These are phyloP conservation scores for Groenewaldozyma auringiensis DNA, from an alignment of 1,139 yeast genomes.

Conservation along the genomic window DNA sequence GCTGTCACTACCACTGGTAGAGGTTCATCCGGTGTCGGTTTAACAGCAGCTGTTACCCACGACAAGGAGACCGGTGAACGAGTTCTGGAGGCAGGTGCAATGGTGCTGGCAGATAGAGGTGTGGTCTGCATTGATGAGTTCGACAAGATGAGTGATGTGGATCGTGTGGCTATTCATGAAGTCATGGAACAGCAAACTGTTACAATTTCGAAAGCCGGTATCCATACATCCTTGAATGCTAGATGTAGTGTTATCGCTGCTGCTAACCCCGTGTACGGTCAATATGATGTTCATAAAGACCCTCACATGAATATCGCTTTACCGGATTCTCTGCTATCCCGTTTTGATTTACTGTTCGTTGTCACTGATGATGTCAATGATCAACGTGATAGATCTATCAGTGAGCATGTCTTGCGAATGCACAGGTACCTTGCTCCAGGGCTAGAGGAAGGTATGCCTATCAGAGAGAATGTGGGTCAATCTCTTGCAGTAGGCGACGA, in stretches of 20 bases:
- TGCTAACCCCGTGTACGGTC: conserved; percentile 96
- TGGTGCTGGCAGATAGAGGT: conserved; percentile 97
- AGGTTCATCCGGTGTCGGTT: conserved; percentile 99
- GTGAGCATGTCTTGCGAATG: conserved; percentile 93
- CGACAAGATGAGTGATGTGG: conserved; percentile 95
- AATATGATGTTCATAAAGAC: conserved; percentile 90
- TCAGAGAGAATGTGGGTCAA: conserved; percentile 64
- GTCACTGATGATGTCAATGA: conserved; percentile 94
- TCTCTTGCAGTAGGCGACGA: conserved; percentile 74
- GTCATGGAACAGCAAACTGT: conserved; percentile 99
- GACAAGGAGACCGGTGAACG: conserved; percentile 97
- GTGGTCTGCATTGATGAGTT: conserved; percentile 97
- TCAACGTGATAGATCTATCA: conserved; percentile 72
- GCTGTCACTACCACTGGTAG: conserved; percentile 99
- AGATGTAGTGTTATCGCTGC: conserved; percentile 98
- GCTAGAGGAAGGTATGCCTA: conserved; percentile 86
- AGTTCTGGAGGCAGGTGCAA: conserved; percentile 97
- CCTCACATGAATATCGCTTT: conserved; percentile 95
- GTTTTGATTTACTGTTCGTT: conserved; percentile 91
- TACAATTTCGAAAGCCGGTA: conserved; percentile 97
- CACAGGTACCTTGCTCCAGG: conserved; percentile 90
- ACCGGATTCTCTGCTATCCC: conserved; percentile 92
- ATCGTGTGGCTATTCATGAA: conserved; percentile 97
- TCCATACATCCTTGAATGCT: conserved; percentile 92
- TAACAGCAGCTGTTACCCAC: conserved; percentile 96